These are phyloP conservation scores for Nakaseomyces sp. DNA, from an alignment of 1,139 yeast genomes.

Conservation along the genomic window DNA sequence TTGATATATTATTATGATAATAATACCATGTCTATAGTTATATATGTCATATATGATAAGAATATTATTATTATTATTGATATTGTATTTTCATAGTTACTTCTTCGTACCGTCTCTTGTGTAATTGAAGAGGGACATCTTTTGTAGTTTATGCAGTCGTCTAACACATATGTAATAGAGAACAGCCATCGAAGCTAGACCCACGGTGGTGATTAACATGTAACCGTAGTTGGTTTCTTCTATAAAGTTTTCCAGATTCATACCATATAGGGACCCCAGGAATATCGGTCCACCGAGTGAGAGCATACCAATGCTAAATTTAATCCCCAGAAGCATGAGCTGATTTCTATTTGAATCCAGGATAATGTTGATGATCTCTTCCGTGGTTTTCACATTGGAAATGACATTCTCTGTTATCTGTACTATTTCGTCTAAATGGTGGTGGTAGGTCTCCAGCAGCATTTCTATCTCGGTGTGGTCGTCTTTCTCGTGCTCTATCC, in stretches of 20 bases:
- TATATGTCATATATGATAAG: background rate
- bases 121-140: conserved; percentile 37
- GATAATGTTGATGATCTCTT: conserved; percentile 70
- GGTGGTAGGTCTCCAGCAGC: conserved; percentile 64
- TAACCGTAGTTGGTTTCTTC: conserved; percentile 58
- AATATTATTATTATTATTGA: background rate
- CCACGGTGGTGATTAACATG: conserved; percentile 33
- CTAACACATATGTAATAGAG: conserved; percentile 35
- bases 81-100: too few relatives aligned
- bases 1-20: background rate
- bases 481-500: conserved; percentile 21
- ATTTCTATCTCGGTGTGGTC: conserved; percentile 67
- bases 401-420: conserved; percentile 66
- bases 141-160: conserved; percentile 36
- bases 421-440: conserved; percentile 71
- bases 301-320: conserved; percentile 58
- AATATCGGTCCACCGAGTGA: conserved; percentile 52
- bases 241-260: conserved; percentile 70
- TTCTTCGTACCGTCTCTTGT: background rate
- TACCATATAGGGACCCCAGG: conserved; percentile 70
- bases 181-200: conserved; percentile 19
- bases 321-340: conserved; percentile 61
- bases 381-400: conserved; percentile 67
- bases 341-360: conserved; percentile 73
- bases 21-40: too few relatives aligned